Conservation (phyloP, 768 basidiomycete species). For the Cubamyces sp. region DNA sequence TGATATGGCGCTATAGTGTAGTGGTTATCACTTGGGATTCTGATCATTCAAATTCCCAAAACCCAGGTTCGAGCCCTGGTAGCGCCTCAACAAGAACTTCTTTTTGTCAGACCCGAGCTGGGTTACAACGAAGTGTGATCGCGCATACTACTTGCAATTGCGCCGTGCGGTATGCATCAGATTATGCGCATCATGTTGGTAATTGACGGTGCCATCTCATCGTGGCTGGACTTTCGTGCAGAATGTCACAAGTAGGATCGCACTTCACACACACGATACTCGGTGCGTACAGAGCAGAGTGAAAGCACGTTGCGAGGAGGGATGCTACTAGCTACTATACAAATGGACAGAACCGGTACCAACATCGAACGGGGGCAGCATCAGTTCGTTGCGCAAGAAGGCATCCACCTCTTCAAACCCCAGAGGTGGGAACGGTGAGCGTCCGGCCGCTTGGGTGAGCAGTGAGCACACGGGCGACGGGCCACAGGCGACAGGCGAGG, state of each 20-base stretch:
- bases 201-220: too few species aligned
- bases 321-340: neutral
- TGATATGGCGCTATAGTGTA: conserved; percentile 2
- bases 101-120: neutral
- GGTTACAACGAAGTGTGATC: conserved; percentile 12
- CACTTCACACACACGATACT: neutral
- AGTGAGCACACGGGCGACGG: too few species aligned
- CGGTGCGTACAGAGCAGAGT: neutral
- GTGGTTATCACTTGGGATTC: conserved; percentile 15
- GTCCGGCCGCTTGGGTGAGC: too few species aligned
- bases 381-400: neutral
- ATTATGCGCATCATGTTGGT: too few species aligned
- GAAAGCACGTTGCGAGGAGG: neutral
- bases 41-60: conserved; percentile 2
- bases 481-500: too few species aligned
- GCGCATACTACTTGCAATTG: too few species aligned
- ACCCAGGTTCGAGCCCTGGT: conserved; percentile 17
- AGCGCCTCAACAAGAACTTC: neutral
- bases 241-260: too few species aligned
- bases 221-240: too few species aligned
- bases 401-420: too few species aligned
- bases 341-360: neutral
- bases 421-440: neutral
- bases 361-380: neutral
- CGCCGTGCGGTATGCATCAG: too few species aligned